Evolutionary conservation across 169 alveolate species (phyloP).

Genomic region (Theileria annulata): DNA sequence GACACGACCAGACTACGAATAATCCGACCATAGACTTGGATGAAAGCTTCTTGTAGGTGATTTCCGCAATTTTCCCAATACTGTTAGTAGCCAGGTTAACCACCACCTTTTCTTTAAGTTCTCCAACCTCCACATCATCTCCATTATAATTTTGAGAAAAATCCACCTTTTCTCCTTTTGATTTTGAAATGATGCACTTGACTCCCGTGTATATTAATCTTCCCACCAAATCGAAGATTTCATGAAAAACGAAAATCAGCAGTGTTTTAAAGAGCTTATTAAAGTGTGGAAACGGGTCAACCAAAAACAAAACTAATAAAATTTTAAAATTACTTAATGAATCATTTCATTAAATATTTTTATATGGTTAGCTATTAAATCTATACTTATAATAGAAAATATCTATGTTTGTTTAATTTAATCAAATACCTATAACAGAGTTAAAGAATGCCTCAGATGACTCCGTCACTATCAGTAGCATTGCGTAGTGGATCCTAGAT

Average conservation of each 20-base stretch:
- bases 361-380: no score
- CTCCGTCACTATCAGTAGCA: background rate
- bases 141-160: background rate
- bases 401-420: no score
- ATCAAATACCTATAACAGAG: background rate
- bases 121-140: background rate
- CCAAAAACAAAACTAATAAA: slow-evolving; percentile 1
- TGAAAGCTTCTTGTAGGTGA: background rate
- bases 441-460: background rate
- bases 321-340: background rate
- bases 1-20: background rate
- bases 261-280: background rate
- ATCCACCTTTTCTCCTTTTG: background rate
- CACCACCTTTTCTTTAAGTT: background rate
- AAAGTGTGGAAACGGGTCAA: slow-evolving; percentile 25
- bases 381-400: no score
- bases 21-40: background rate
- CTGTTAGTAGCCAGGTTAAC: background rate
- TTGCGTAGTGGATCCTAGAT: background rate
- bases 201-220: background rate
- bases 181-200: background rate
- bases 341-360: background rate
- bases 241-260: background rate
- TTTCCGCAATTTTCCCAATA: background rate
- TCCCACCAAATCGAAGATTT: slow-evolving; percentile 11